These are phyloP conservation scores for Fusarium sp. DNA, from an alignment of 2,329 filamentous ascomycete genomes.

Conservation along the genomic window DNA sequence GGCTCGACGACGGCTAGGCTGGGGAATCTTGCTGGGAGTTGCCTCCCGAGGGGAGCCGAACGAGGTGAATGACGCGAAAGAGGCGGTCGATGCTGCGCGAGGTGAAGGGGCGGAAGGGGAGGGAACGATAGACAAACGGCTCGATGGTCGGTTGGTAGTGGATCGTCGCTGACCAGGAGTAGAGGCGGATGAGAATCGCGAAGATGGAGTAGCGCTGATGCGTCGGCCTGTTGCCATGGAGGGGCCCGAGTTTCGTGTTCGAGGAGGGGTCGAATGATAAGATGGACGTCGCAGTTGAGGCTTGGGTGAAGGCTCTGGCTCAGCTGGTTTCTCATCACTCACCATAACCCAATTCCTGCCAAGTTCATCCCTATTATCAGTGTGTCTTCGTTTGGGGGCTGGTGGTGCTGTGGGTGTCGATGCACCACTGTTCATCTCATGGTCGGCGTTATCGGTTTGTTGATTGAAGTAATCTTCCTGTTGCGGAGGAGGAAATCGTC, in stretches of 20 bases:
- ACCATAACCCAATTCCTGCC: constrained; percentile 79
- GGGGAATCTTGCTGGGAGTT: constrained; percentile 59
- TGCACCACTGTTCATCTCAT: constrained; percentile 48
- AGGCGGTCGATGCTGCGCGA: constrained; percentile 47
- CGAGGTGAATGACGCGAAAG: constrained; percentile 51
- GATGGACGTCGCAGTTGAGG: constrained; percentile 43
- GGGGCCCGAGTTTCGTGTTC: constrained; percentile 49
- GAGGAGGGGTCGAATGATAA: constrained; percentile 43
- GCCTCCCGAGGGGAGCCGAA: constrained; percentile 49
- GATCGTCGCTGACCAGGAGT: constrained; percentile 39
- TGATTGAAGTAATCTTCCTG: constrained; percentile 44
- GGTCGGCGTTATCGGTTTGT: constrained; percentile 37
- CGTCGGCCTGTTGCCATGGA: constrained; percentile 54
- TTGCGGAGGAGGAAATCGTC: constrained; percentile 47
- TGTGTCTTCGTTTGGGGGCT: constrained; percentile 65
- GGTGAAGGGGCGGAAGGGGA: constrained; percentile 33
- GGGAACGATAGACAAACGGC: constrained; percentile 56
- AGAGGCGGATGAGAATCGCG: constrained; percentile 48
- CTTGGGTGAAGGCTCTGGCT: constrained; percentile 30
- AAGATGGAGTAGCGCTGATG: constrained; percentile 54
- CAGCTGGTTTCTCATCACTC: constrained; percentile 51
- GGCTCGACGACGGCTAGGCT: constrained; percentile 29
- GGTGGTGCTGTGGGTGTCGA: constrained; percentile 59
- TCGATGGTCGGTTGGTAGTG: constrained; percentile 48
- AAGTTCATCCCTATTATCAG: constrained; percentile 66